phyloP scores from a whole-genome alignment of 164 flowering plant species.

The Magnolia kwangsiensis region DNA sequence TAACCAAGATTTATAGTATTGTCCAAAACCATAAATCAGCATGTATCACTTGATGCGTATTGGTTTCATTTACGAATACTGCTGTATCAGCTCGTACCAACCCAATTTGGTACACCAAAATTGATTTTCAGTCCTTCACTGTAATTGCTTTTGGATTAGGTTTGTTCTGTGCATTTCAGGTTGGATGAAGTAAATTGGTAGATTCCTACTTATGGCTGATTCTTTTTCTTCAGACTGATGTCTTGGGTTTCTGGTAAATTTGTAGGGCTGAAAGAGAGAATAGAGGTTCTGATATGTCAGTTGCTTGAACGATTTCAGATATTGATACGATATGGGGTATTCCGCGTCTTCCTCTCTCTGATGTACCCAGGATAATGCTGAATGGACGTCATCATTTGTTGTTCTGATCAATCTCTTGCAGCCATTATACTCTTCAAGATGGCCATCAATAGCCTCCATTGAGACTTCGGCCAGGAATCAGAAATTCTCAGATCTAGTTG shows the following conservation, averaged over 20 bases:
- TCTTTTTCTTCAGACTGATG: background rate
- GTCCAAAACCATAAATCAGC: no score
- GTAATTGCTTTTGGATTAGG: no score
- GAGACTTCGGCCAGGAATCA: conserved; percentile 70
- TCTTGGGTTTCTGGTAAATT: background rate
- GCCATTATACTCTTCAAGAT: conserved; percentile 73
- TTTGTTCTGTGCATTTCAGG: background rate
- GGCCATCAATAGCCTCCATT: conserved; percentile 26
- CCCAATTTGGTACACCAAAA: no score
- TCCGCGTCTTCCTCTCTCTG: background rate
- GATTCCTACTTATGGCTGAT: background rate
- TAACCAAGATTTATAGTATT: no score
- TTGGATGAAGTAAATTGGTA: background rate
- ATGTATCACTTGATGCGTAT: no score
- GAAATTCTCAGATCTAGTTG: conserved; percentile 92
- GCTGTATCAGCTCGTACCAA: no score
- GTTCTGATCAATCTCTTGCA: conserved; percentile 84
- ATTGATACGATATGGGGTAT: conserved; percentile 26
- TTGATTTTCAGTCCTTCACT: no score
- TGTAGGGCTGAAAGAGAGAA: background rate
- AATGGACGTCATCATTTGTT: conserved; percentile 70
- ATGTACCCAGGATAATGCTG: no score
- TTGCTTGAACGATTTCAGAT: background rate
- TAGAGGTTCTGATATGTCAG: background rate
- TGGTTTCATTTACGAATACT: no score